phyloP scores from a whole-genome alignment of 257 asterid species.

The Salvia hispanica region DNA sequence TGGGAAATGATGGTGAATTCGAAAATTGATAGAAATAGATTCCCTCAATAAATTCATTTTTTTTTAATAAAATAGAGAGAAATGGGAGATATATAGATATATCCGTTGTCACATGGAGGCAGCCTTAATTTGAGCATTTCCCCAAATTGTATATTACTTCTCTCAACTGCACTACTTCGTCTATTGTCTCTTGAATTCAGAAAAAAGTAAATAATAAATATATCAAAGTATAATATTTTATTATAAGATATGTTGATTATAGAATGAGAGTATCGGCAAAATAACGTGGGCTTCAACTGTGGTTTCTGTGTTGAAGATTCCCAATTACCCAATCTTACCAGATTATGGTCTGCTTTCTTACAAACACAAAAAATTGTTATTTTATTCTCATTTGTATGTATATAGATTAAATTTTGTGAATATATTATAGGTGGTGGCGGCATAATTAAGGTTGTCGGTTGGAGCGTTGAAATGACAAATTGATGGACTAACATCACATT shows the following conservation, averaged over 20 bases:
- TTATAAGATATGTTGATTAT: constrained; percentile 20
- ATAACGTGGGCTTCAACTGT: constrained; percentile 48
- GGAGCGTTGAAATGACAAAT: background rate
- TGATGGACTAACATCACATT: too few relatives aligned
- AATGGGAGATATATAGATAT: background rate
- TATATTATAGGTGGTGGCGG: background rate
- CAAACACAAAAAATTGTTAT: background rate
- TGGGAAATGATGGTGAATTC: too few relatives aligned
- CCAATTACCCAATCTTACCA: constrained; percentile 6
- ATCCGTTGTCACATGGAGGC: constrained; percentile 52
- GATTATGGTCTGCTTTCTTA: background rate
- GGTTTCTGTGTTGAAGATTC: constrained; percentile 32
- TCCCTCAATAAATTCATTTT: too few relatives aligned
- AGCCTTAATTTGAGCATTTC: constrained; percentile 41
- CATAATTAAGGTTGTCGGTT: constrained; percentile 14
- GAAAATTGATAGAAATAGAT: too few relatives aligned
- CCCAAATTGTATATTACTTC: constrained; percentile 14
- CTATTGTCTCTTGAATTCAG: constrained; percentile 29
- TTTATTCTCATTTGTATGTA: too few relatives aligned
- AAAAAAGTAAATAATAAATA: background rate
- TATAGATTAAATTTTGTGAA: too few relatives aligned
- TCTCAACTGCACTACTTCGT: constrained; percentile 31
- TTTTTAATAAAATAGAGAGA: background rate
- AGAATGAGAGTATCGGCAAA: constrained; percentile 34
- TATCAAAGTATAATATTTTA: background rate